These are phyloP conservation scores for Sesbania bispinosa DNA, from an alignment of 306 rosid genomes.

Conservation along the genomic window DNA sequence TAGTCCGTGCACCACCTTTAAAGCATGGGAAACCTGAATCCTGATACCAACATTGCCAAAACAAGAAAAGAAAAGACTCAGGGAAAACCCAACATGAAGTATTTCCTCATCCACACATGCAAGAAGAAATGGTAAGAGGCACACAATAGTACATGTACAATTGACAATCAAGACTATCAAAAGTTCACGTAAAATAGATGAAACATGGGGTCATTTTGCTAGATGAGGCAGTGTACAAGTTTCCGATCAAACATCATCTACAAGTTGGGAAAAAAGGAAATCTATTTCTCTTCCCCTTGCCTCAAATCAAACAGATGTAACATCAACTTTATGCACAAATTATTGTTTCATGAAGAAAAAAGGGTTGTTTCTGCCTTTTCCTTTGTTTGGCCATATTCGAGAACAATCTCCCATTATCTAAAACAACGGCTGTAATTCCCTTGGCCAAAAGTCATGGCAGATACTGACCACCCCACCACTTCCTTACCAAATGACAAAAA, in stretches of 20 bases:
- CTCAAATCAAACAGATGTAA: not conserved
- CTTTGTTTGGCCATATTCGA: not conserved
- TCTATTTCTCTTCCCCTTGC: not conserved
- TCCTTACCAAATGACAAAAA: not conserved
- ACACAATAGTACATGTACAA: not conserved
- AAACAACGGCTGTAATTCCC: not conserved
- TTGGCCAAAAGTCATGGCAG: not conserved
- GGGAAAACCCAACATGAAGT: slow-evolving; percentile 6
- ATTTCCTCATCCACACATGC: not conserved
- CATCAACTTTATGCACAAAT: not conserved
- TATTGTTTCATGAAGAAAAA: not conserved
- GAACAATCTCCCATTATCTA: not conserved
- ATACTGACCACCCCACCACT: too few relatives aligned
- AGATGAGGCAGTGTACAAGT: slow-evolving; percentile 8
- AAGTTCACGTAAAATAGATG: not conserved
- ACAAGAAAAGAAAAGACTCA: slow-evolving; percentile 12
- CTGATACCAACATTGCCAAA: slow-evolving; percentile 44
- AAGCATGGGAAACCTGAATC: slow-evolving; percentile 98
- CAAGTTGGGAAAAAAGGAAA: slow-evolving; percentile 5
- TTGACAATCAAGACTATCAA: not conserved
- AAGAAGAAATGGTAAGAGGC: not conserved
- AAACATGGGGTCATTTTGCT: not conserved
- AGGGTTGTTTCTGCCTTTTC: not conserved
- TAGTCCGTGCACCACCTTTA: slow-evolving; percentile 93
- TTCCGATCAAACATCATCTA: slow-evolving; percentile 12